phyloP scores from a whole-genome alignment of 345 rosid genomes.

The Lagerstroemia speciosa region DNA sequence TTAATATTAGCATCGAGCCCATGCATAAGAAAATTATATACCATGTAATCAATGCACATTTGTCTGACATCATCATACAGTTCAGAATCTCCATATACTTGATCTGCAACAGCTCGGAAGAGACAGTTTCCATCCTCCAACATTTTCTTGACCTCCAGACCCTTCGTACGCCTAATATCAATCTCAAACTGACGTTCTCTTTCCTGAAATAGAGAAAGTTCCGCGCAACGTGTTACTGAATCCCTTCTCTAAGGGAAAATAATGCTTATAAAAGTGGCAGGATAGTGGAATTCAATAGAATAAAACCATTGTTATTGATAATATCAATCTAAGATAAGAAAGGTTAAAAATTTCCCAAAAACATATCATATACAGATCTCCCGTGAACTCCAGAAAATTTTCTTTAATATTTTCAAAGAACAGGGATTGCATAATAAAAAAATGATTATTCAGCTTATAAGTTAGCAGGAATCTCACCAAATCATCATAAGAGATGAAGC shows the following conservation, averaged over 20 bases:
- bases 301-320: not conserved
- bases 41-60: slow-evolving; percentile 98
- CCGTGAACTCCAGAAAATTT: not conserved
- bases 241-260: not conserved
- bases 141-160: slow-evolving; percentile 86
- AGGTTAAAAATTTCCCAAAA: not conserved
- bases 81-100: slow-evolving; percentile 95
- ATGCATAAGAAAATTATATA: slow-evolving; percentile 18
- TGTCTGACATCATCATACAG: slow-evolving; percentile 62
- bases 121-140: slow-evolving; percentile 98
- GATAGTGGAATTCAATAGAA: not conserved
- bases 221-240: not conserved
- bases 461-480: slow-evolving; percentile 34
- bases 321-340: not conserved
- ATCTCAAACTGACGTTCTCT: slow-evolving; percentile 86
- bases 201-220: slow-evolving; percentile 46
- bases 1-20: not conserved
- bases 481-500: slow-evolving; percentile 61
- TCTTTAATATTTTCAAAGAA: not conserved
- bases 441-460: not conserved
- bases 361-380: not conserved
- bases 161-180: slow-evolving; percentile 66
- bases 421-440: not conserved
- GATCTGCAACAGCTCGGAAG: slow-evolving; percentile 96
- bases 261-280: not conserved